A percentile compares a stretch with the other conserved stretches of the same genome.
Evolutionary conservation across 139 green algal species (phyloP).

Genomic region (Zygnema circumcarinatum): DNA sequence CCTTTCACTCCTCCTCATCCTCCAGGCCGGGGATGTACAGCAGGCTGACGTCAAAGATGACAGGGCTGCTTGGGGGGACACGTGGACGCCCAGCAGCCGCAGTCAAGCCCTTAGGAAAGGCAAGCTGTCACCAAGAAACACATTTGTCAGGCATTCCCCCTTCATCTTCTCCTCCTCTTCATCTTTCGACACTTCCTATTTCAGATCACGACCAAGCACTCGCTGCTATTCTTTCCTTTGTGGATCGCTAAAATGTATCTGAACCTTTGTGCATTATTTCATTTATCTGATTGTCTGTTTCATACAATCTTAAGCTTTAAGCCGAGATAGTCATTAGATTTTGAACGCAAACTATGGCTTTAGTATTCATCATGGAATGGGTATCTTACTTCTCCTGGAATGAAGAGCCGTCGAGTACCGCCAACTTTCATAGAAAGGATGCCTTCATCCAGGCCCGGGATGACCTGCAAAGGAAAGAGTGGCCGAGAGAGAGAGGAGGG

Average conservation of each 20-base stretch:
- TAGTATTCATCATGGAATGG: too few relatives aligned
- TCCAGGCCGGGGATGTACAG: conserved; percentile 84
- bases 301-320: too few relatives aligned
- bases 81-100: conserved; percentile 68
- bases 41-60: conserved; percentile 94
- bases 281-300: too few relatives aligned
- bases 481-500: neutral
- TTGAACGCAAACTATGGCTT: too few relatives aligned
- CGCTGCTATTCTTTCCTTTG: too few relatives aligned
- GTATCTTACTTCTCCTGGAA: conserved; percentile 77
- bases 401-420: conserved; percentile 87
- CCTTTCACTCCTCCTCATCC: conserved; percentile 24
- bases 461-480: conserved; percentile 58
- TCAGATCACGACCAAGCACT: too few relatives aligned
- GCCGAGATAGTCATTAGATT: too few relatives aligned
- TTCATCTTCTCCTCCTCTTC: too few relatives aligned
- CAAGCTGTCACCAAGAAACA: conserved; percentile 64
- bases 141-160: too few relatives aligned
- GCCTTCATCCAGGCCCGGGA: conserved; percentile 89
- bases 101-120: conserved; percentile 88
- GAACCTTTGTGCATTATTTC: too few relatives aligned
- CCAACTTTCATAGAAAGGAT: conserved; percentile 86
- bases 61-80: conserved; percentile 76
- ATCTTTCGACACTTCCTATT: too few relatives aligned
- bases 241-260: too few relatives aligned